Percentiles rank a stretch among this genome's conserved stretches.
Conservation (phyloP, 2,329 filamentous ascomycete genomes). For the Ceratocystis papillata region DNA sequence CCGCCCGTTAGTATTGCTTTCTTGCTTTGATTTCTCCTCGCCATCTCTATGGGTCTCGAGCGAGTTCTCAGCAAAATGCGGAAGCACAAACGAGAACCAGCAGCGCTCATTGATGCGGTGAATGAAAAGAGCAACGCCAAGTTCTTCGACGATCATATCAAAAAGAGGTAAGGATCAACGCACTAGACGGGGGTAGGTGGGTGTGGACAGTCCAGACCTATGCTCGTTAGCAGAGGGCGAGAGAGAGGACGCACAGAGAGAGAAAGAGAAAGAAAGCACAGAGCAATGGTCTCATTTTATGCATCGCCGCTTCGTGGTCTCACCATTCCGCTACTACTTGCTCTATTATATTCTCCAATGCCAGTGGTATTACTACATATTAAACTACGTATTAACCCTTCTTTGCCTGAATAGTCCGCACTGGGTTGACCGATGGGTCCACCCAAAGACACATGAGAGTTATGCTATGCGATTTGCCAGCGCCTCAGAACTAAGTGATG, state of each 20-base stretch:
- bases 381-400: constrained; percentile 11
- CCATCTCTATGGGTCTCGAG: constrained; percentile 19
- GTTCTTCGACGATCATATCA: constrained; percentile 23
- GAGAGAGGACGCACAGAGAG: background rate
- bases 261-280: background rate
- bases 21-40: background rate
- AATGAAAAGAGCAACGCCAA: constrained; percentile 83
- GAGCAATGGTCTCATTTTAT: background rate
- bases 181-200: background rate
- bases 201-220: background rate
- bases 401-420: constrained; percentile 24
- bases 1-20: background rate
- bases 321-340: background rate
- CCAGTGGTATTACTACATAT: background rate
- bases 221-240: no score
- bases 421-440: constrained; percentile 39
- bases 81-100: constrained; percentile 27
- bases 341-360: background rate
- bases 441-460: constrained; percentile 36
- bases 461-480: constrained; percentile 39
- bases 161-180: constrained; percentile 21
- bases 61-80: constrained; percentile 24
- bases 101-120: constrained; percentile 82
- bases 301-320: background rate
- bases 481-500: constrained; percentile 33